Percentiles rank a stretch among this genome's conserved stretches.
phyloP scores from a whole-genome alignment of 495 filamentous ascomycete genomes.

The Penicillium atrosanguineum region DNA sequence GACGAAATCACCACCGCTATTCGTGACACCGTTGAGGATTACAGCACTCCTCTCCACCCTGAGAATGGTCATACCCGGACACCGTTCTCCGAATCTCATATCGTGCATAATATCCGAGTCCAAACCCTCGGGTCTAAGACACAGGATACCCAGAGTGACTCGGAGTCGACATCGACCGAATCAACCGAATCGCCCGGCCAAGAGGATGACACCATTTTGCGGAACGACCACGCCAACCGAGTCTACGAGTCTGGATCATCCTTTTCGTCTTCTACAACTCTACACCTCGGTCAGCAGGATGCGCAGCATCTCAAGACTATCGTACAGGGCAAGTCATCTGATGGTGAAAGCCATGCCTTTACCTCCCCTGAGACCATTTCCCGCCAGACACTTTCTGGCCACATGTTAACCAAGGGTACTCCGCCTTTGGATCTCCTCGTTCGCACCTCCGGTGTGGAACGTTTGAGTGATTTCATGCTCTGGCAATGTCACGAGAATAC shows the following conservation, averaged over 20 bases:
- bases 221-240: conserved; percentile 25
- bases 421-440: conserved; percentile 89
- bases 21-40: conserved; percentile 78
- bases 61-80: conserved; percentile 45
- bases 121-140: conserved; percentile 46
- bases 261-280: conserved; percentile 53
- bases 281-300: conserved; percentile 41
- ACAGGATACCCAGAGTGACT: conserved; percentile 37
- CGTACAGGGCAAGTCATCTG: conserved; percentile 17
- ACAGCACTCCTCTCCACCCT: conserved; percentile 61
- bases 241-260: conserved; percentile 57
- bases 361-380: conserved; percentile 84
- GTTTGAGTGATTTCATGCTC: conserved; percentile 95
- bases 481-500: conserved; percentile 96
- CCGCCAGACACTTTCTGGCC: conserved; percentile 67
- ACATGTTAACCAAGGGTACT: conserved; percentile 78
- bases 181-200: conserved; percentile 30
- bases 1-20: conserved; percentile 96
- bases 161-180: conserved; percentile 34
- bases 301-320: conserved; percentile 28
- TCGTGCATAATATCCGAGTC: conserved; percentile 74
- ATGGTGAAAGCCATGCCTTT: conserved; percentile 27
- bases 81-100: conserved; percentile 81
- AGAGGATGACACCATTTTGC: conserved; percentile 31
- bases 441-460: conserved; percentile 85